Conservation (phyloP, 2,329 filamentous ascomycete species). For the Paradendryphiella salina region DNA sequence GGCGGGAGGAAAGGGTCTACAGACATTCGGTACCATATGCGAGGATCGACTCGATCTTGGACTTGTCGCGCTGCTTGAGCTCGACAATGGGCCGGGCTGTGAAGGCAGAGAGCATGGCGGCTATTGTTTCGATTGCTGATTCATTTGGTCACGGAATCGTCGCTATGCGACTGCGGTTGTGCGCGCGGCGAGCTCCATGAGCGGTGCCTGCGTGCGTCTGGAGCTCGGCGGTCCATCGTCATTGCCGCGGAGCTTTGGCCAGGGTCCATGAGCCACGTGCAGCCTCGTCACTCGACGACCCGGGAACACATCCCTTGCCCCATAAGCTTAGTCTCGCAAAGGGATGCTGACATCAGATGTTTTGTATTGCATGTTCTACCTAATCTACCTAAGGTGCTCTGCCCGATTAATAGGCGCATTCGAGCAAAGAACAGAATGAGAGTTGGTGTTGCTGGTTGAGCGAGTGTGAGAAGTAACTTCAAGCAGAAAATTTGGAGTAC, state of each 20-base stretch:
- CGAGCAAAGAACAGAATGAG: slow-evolving; percentile 17
- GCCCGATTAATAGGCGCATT: slow-evolving; percentile 16
- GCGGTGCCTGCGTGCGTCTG: slow-evolving; percentile 11
- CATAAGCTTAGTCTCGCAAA: neutral
- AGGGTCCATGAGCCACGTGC: slow-evolving; percentile 23
- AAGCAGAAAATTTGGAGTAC: slow-evolving; percentile 11
- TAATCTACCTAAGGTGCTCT: slow-evolving; percentile 19
- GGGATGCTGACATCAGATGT: neutral
- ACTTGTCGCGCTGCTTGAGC: slow-evolving; percentile 93
- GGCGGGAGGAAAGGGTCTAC: neutral
- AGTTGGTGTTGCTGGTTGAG: slow-evolving; percentile 18
- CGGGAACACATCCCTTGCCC: neutral
- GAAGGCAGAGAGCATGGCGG: slow-evolving; percentile 90
- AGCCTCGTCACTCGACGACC: slow-evolving; percentile 1
- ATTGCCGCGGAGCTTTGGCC: slow-evolving; percentile 26
- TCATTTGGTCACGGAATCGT: slow-evolving; percentile 21
- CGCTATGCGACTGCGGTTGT: slow-evolving; percentile 25
- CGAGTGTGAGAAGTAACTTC: slow-evolving; percentile 15
- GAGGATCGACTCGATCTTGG: slow-evolving; percentile 92
- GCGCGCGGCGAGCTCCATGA: slow-evolving; percentile 27
- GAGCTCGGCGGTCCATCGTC: slow-evolving; percentile 28
- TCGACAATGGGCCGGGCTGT: slow-evolving; percentile 95
- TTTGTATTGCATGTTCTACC: slow-evolving; percentile 15
- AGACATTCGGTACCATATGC: slow-evolving; percentile 68
- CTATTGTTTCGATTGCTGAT: neutral